phyloP scores from a whole-genome alignment of 2,329 filamentous ascomycete genomes.

The Immersiporthe knoxdaviesiana region DNA sequence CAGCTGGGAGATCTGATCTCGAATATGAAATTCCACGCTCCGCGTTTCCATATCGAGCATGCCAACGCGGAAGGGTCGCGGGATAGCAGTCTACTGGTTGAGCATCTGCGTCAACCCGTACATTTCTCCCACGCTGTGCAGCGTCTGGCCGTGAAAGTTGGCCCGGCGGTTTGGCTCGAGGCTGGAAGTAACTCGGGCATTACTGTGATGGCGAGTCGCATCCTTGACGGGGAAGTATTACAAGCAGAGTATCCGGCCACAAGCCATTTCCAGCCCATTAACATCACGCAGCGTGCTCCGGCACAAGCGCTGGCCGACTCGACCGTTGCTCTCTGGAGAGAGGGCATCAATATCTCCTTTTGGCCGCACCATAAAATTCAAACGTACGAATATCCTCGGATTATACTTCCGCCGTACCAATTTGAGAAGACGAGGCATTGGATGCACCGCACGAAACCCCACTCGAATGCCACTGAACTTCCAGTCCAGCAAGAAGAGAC shows the following conservation, averaged over 20 bases:
- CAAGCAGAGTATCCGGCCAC: neutral
- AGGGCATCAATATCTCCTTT: constrained; percentile 40
- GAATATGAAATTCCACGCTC: no score
- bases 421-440: constrained; percentile 40
- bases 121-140: constrained; percentile 44
- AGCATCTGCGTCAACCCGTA: constrained; percentile 49
- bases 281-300: constrained; percentile 30
- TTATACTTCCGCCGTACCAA: constrained; percentile 47
- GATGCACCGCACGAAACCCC: constrained; percentile 32
- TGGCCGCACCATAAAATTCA: constrained; percentile 43
- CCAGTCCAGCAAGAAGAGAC: no score
- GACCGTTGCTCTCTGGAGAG: constrained; percentile 44
- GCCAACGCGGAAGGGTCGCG: constrained; percentile 31
- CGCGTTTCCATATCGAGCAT: constrained; percentile 35
- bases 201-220: constrained; percentile 39
- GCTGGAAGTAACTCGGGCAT: constrained; percentile 45
- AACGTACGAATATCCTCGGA: constrained; percentile 28
- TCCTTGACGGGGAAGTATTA: no score
- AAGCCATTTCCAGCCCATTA: constrained; percentile 33
- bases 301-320: constrained; percentile 32
- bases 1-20: no score
- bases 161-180: constrained; percentile 43
- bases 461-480: constrained; percentile 13
- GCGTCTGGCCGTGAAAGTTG: constrained; percentile 15
- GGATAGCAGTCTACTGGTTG: constrained; percentile 31